phyloP scores from a whole-genome alignment of 331 rosid genomes.

The Malus hybrid region DNA sequence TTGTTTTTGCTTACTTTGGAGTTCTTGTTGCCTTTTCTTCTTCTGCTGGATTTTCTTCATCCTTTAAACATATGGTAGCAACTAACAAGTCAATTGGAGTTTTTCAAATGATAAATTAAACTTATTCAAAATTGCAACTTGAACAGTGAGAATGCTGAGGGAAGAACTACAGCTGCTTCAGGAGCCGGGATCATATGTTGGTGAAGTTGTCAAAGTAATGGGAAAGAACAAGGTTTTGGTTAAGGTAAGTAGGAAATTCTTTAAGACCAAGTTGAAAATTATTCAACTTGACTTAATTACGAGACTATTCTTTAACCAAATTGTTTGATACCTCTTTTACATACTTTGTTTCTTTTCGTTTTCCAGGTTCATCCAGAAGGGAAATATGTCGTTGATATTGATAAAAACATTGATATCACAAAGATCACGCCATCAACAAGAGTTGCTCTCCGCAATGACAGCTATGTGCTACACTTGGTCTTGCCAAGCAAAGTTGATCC shows the following conservation, averaged over 20 bases:
- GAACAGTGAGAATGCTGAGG: constrained; percentile 93
- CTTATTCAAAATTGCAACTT: neutral
- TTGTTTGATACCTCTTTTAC: neutral
- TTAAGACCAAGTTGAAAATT: neutral
- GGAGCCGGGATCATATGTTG: constrained; percentile 98
- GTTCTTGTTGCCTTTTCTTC: neutral
- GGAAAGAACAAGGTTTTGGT: constrained; percentile 97
- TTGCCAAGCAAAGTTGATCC: constrained; percentile 99
- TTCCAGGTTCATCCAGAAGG: constrained; percentile 96
- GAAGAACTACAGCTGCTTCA: constrained; percentile 98
- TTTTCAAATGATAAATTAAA: neutral
- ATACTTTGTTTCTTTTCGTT: neutral
- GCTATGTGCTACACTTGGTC: constrained; percentile 91
- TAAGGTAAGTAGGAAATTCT: constrained; percentile 45
- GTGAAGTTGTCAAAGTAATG: constrained; percentile 99
- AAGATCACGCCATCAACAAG: constrained; percentile 96
- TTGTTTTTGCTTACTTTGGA: neutral
- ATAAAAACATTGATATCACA: constrained; percentile 84
- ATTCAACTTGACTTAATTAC: neutral
- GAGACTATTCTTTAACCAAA: neutral
- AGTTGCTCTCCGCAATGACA: constrained; percentile 97
- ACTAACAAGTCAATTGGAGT: neutral
- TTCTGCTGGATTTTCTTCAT: neutral
- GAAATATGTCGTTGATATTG: constrained; percentile 93
- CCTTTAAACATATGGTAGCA: neutral